Evolutionary conservation across 495 filamentous ascomycete species (phyloP), one percentile per base, ranked within the genome.

Genomic region (Venustampulla echinocandica): DNA sequence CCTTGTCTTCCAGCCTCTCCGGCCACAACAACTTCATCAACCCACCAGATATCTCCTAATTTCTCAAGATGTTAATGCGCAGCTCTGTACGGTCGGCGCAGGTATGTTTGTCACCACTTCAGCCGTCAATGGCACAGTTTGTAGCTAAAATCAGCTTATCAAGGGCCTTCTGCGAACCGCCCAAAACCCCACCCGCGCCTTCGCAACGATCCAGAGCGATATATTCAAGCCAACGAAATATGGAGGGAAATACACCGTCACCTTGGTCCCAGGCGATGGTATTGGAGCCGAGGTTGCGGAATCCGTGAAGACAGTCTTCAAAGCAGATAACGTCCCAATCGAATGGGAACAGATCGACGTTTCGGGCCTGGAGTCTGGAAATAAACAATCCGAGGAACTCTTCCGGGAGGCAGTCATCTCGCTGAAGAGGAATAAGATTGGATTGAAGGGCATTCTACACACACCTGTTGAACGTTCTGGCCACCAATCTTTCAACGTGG

Each of bases 291-390:
- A 98, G 69, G 90, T 97, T 47, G 87, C 92, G 50, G 92, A 97
- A 68, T 90, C 88, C 37, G 90, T 98, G 53, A 95, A 95, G 78
- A 92, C 89, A 38, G 84, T 98, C 64, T 98, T 96, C 81, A 98
- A 96, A 79, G 89, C 89, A 61, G 90, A 97, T 74, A 97, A 94
- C 64, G 93, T 98, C 35, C 92, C 92, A 54, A 82, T 98, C 47
- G 87, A 93, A 64, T 98, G 92, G 92, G 92, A 98, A 67, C 93
- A 97, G 69, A 79, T 98, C 50, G 90, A 97, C 61, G 89, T 95
- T 17, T 90, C 86, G 27, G 92, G 92, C 68, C 78, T 97, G 23
- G 87, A 89, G 61, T 81, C 82, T 22, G 85, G 90, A 46, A 75
- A 81, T 62, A 87, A 86, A 65, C 84, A 93, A 67, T 86, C 87